Conservation (phyloP, 441 rosid genomes). For the Brassica hybrid region DNA sequence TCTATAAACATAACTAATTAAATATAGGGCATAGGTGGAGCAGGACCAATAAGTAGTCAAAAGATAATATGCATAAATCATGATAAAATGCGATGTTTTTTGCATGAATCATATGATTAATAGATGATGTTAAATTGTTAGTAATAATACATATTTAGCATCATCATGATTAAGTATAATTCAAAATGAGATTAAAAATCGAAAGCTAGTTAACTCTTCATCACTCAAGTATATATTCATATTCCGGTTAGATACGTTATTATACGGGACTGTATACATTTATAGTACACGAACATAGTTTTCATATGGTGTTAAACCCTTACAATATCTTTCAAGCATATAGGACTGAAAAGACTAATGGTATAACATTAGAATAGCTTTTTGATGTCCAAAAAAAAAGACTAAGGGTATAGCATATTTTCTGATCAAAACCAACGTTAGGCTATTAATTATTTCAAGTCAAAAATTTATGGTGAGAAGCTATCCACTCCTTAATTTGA, state of each 20-base stretch:
- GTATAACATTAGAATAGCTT: neutral
- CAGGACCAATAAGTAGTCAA: neutral
- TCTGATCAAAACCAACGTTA: neutral
- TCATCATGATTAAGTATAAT: neutral
- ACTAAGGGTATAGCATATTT: neutral
- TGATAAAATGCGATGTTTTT: slow-evolving; percentile 33
- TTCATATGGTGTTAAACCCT: neutral
- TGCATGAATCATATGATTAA: slow-evolving; percentile 36
- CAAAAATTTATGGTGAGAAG: neutral
- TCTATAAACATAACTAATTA: slow-evolving; percentile 20
- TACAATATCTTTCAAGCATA: neutral
- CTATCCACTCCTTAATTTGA: neutral
- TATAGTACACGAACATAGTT: neutral
- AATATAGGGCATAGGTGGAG: slow-evolving; percentile 16
- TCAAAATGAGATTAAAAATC: neutral
- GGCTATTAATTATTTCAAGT: neutral
- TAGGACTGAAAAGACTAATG: neutral
- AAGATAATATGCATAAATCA: slow-evolving; percentile 21
- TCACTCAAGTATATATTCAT: neutral
- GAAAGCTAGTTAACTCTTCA: neutral
- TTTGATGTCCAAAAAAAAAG: no score
- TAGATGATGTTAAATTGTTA: neutral
- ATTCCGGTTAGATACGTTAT: neutral
- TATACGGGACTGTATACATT: neutral
- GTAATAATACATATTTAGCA: neutral